Base-by-base conservation (phyloP, 495 filamentous ascomycete genomes). In the Penicillium simplicissimum region DNA sequence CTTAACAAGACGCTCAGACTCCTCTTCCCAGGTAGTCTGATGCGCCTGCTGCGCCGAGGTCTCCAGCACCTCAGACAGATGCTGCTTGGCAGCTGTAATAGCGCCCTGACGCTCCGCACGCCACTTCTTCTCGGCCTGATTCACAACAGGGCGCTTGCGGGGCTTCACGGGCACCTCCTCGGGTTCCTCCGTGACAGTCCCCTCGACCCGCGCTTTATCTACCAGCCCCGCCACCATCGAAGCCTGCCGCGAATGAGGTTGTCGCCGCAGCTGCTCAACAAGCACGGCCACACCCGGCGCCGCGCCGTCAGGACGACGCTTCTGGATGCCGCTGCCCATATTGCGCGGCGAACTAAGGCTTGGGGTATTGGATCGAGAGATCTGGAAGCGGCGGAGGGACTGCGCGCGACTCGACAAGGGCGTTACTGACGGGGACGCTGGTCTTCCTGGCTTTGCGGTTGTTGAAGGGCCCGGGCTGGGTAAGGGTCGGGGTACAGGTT, bases 121-220 rank as follows among this genome's bases (percentile, higher is more conserved):
- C 77, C 79, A 81, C 54, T 67, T 61, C 49, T 69, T 76, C 67
- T 81, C 79, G 0, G 77, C 77, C 55, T 76, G 68, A 40, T 80
- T 80, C 7, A 80, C 72, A 17, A 81, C 71, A 8, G 79, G 79
- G n/a, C 77, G 69, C 45, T 78, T 80, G 34, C 75, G 69, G 4
- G 68, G 71, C 48, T 70, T 71, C 13, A 48, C 57, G 0, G 60
- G 60, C 9, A 37, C 43, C 4, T 38, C 55, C n/a, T 54, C 19
- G 0, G 60, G n/a, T 11, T 57, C 21, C 23, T 33, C 34, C 6
- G 8, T 2, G 31, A 55, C 15, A 9, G 10, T 21, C 17, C 4
- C 36, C 4, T 58, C 55, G 8, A 51, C 48, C 19, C 65, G 57
- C 25, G 64, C 69, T 38, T 69, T 63, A 2, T 59, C 57, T 1